Conservation (phyloP, 345 rosid genomes). For the Boechera divaricarpa region DNA sequence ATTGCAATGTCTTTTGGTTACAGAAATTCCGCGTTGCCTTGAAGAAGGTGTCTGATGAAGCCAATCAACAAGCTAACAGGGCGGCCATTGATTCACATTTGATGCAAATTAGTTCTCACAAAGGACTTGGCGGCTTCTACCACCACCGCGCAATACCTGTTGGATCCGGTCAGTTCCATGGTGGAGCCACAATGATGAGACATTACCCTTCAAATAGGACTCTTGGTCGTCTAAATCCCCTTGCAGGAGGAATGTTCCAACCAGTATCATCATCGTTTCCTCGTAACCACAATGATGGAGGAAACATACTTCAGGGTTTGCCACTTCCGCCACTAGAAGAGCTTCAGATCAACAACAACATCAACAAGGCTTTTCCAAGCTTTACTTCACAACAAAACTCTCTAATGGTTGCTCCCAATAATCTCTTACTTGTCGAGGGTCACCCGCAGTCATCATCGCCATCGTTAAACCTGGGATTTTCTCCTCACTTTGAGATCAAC, state of each 20-base stretch:
- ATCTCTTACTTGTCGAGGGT: slow-evolving; percentile 53
- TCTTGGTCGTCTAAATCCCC: slow-evolving; percentile 65
- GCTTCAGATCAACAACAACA: slow-evolving; percentile 48
- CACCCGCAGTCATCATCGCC: slow-evolving; percentile 47
- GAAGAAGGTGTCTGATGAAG: slow-evolving; percentile 32
- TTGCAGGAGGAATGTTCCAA: slow-evolving; percentile 61
- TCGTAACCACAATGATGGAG: slow-evolving; percentile 43
- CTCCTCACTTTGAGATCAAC: slow-evolving; percentile 43
- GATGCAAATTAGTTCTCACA: slow-evolving; percentile 59
- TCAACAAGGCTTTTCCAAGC: slow-evolving; percentile 24
- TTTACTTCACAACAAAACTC: slow-evolving; percentile 41
- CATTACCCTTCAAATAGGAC: slow-evolving; percentile 56
- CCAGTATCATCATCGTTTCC: slow-evolving; percentile 40
- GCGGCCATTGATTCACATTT: slow-evolving; percentile 58
- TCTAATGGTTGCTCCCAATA: slow-evolving; percentile 48
- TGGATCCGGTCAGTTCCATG: slow-evolving; percentile 59
- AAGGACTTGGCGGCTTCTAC: slow-evolving; percentile 57
- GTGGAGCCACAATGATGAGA: slow-evolving; percentile 49
- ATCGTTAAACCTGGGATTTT: slow-evolving; percentile 24
- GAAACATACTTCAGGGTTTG: slow-evolving; percentile 38
- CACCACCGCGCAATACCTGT: slow-evolving; percentile 42
- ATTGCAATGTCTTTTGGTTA: slow-evolving; percentile 18
- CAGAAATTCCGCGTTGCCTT: slow-evolving; percentile 39
- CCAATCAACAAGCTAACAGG: slow-evolving; percentile 48
- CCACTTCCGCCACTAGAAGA: slow-evolving; percentile 54